Conservation (phyloP, 2,329 filamentous ascomycete genomes). For the Pestalotiopsis sp. region DNA sequence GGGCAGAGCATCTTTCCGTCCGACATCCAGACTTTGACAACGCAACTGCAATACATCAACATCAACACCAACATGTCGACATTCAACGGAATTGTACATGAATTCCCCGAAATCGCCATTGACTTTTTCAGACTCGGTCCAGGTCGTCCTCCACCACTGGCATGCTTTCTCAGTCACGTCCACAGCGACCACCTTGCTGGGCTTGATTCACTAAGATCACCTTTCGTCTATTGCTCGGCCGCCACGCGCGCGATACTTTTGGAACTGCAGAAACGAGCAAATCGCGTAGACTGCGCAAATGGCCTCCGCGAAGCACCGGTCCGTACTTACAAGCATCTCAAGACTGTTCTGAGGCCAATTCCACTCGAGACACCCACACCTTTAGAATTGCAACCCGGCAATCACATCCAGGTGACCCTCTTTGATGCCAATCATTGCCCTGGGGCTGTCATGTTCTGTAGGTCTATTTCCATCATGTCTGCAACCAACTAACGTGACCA, state of each 20-base stretch:
- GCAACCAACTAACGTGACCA: constrained; percentile 23
- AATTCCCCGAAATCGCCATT: constrained; percentile 81
- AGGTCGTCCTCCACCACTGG: constrained; percentile 64
- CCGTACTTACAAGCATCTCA: constrained; percentile 77
- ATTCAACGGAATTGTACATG: constrained; percentile 71
- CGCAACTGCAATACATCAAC: no score
- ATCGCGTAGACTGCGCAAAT: constrained; percentile 79
- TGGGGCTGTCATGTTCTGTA: constrained; percentile 86
- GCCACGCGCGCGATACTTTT: constrained; percentile 82
- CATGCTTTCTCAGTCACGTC: constrained; percentile 89
- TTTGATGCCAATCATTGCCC: constrained; percentile 92
- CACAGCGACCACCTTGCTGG: constrained; percentile 89
- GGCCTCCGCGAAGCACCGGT: constrained; percentile 76
- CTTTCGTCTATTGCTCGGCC: constrained; percentile 89
- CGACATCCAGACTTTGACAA: no score
- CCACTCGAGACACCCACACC: constrained; percentile 78
- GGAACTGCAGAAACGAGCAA: constrained; percentile 75
- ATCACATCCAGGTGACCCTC: constrained; percentile 77
- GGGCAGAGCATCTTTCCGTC: no score
- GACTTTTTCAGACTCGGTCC: constrained; percentile 75
- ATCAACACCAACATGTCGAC: constrained; percentile 67
- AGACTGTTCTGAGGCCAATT: constrained; percentile 74
- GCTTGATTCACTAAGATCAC: constrained; percentile 73
- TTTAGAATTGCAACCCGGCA: constrained; percentile 72
- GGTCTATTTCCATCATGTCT: constrained; percentile 23